These are phyloP conservation scores for Russula sp. DNA, from an alignment of 768 basidiomycete genomes.

Conservation along the genomic window DNA sequence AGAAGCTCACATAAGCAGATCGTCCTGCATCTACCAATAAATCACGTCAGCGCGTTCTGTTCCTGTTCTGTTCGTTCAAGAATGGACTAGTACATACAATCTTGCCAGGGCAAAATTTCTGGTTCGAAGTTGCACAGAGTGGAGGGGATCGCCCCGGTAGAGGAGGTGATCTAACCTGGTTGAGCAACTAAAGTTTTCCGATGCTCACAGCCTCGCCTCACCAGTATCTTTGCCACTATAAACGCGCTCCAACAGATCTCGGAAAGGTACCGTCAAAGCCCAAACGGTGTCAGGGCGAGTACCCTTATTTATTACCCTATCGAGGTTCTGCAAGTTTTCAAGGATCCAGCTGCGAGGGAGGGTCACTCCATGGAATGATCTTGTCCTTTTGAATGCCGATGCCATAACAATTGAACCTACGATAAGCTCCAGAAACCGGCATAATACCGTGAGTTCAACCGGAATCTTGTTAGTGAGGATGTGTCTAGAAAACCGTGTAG, in stretches of 20 bases:
- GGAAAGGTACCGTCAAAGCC: neutral
- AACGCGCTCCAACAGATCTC: slow-evolving; percentile 17
- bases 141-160: slow-evolving; percentile 6
- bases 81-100: slow-evolving; percentile 2
- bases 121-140: neutral
- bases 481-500: neutral
- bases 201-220: neutral
- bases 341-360: slow-evolving; percentile 23
- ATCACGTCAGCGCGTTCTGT: neutral
- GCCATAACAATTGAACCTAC: slow-evolving; percentile 10
- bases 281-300: neutral
- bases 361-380: neutral
- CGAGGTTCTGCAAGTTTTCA: neutral
- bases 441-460: slow-evolving; percentile 8
- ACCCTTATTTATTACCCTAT: slow-evolving; percentile 12
- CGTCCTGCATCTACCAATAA: neutral
- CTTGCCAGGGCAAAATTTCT: slow-evolving; percentile 9
- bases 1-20: slow-evolving; percentile 10
- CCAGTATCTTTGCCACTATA: slow-evolving; percentile 9
- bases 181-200: neutral
- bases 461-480: slow-evolving; percentile 2
- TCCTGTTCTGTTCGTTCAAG: too few species aligned
- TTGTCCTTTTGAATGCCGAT: neutral
- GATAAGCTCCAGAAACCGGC: slow-evolving; percentile 13
- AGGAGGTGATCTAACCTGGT: neutral